Percentiles rank a stretch among this genome's conserved stretches.
Conservation (phyloP, 768 basidiomycete species). For the Tricholoma furcatifolium region DNA sequence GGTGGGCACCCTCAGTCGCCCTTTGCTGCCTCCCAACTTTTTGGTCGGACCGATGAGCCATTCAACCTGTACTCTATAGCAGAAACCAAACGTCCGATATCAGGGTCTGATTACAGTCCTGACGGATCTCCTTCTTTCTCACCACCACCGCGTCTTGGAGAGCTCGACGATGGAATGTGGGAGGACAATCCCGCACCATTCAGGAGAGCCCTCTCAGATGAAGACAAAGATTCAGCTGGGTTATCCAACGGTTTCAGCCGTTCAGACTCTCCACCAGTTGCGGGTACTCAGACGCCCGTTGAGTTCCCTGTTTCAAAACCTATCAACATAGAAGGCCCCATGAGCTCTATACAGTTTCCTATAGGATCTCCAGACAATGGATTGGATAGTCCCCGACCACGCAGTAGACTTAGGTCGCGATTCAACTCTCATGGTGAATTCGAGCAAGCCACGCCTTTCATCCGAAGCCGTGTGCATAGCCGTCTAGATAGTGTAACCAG, state of each 20-base stretch:
- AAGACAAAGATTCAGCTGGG: slow-evolving; percentile 61
- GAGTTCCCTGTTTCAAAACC: slow-evolving; percentile 58
- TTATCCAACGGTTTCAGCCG: slow-evolving; percentile 39
- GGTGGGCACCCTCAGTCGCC: slow-evolving; percentile 73
- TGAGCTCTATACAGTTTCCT: slow-evolving; percentile 81
- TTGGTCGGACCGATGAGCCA: slow-evolving; percentile 74
- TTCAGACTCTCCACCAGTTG: slow-evolving; percentile 41
- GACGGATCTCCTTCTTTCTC: slow-evolving; percentile 51
- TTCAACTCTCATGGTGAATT: slow-evolving; percentile 74
- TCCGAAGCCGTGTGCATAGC: slow-evolving; percentile 83
- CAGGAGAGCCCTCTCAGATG: slow-evolving; percentile 69
- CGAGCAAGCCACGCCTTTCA: slow-evolving; percentile 73
- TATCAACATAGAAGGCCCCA: slow-evolving; percentile 48
- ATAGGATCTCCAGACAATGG: slow-evolving; percentile 72
- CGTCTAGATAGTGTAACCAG: slow-evolving; percentile 57
- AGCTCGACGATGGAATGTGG: slow-evolving; percentile 44
- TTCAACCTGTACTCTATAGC: slow-evolving; percentile 84
- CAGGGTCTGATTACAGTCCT: slow-evolving; percentile 54
- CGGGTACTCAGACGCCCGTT: slow-evolving; percentile 50
- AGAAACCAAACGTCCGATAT: slow-evolving; percentile 59
- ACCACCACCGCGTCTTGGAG: slow-evolving; percentile 44
- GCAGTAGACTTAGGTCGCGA: slow-evolving; percentile 52
- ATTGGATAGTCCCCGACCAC: slow-evolving; percentile 54
- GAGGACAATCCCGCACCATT: slow-evolving; percentile 74
- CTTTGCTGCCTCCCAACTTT: slow-evolving; percentile 83